A percentile compares a stretch with the other conserved stretches of the same genome.
phyloP scores from a whole-genome alignment of 164 flowering plant species.

The Aristolochia contorta region DNA sequence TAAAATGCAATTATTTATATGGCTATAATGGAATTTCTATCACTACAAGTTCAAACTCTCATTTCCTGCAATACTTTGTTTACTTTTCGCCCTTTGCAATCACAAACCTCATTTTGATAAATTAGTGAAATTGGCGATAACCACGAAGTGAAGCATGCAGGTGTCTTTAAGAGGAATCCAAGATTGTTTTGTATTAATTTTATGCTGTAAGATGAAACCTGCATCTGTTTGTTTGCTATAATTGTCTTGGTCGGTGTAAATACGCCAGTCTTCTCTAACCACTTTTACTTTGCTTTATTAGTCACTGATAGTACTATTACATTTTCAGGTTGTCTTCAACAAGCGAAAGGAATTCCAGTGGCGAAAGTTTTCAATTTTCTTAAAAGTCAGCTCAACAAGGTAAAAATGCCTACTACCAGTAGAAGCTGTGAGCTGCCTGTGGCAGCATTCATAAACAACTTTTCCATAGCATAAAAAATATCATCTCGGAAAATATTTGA shows the following conservation, averaged over 20 bases:
- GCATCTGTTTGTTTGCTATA: not conserved
- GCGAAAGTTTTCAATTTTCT: slow-evolving; percentile 67
- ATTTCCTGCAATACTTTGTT: not conserved
- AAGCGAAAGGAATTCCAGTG: slow-evolving; percentile 72
- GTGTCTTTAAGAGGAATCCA: too few relatives aligned
- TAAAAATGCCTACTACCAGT: slow-evolving; percentile 2
- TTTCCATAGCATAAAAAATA: too few relatives aligned
- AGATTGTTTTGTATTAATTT: not conserved
- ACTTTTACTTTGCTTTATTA: not conserved
- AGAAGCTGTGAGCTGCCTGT: too few relatives aligned
- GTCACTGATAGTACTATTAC: not conserved
- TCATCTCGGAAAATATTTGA: too few relatives aligned
- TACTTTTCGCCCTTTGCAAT: not conserved
- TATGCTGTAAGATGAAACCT: not conserved
- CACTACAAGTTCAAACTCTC: not conserved
- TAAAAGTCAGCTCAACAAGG: slow-evolving; percentile 65
- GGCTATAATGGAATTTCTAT: not conserved
- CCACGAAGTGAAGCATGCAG: too few relatives aligned
- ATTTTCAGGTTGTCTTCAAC: slow-evolving; percentile 62
- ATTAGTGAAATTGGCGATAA: too few relatives aligned
- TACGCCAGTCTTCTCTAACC: not conserved
- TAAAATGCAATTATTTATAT: not conserved
- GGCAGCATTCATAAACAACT: too few relatives aligned
- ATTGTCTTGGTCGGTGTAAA: not conserved
- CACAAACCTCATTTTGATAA: too few relatives aligned